phyloP scores from a whole-genome alignment of 2,329 filamentous ascomycete species.

The Phialophora macrospora region DNA sequence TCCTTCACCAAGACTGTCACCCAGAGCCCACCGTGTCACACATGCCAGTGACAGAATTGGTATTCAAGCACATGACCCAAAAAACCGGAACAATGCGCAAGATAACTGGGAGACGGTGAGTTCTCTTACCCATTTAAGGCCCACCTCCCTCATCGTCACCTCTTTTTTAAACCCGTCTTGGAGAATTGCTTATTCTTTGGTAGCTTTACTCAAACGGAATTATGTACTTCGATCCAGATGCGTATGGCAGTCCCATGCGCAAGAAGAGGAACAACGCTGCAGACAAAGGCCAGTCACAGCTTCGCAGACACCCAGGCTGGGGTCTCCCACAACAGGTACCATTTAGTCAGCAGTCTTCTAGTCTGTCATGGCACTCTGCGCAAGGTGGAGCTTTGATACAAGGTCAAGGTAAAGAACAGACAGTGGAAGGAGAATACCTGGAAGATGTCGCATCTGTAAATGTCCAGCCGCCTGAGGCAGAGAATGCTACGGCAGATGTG shows the following conservation, averaged over 20 bases:
- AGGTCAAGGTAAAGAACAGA: background rate
- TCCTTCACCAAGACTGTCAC: conserved; percentile 1
- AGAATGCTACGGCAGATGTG: background rate
- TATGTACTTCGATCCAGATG: conserved; percentile 17
- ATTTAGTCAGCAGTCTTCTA: conserved; percentile 4
- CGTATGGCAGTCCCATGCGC: conserved; percentile 15
- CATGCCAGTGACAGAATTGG: conserved; percentile 11
- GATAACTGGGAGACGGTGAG: conserved; percentile 3
- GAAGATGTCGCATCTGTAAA: background rate
- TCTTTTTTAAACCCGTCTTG: background rate
- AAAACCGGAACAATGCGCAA: background rate
- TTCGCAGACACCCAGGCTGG: conserved; percentile 5
- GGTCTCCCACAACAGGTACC: background rate
- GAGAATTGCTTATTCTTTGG: conserved; percentile 1
- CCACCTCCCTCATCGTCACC: background rate
- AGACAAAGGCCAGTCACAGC: background rate
- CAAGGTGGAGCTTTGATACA: conserved; percentile 3
- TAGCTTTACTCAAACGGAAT: background rate
- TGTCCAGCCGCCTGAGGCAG: background rate
- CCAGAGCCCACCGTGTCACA: background rate
- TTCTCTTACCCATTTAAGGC: background rate
- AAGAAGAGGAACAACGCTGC: conserved; percentile 1
- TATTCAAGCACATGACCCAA: background rate
- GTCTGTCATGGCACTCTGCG: background rate
- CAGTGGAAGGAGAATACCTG: background rate